Evolutionary conservation across 1,284 basidiomycete genomes (phyloP).

Genomic region (Trametes pubescens): DNA sequence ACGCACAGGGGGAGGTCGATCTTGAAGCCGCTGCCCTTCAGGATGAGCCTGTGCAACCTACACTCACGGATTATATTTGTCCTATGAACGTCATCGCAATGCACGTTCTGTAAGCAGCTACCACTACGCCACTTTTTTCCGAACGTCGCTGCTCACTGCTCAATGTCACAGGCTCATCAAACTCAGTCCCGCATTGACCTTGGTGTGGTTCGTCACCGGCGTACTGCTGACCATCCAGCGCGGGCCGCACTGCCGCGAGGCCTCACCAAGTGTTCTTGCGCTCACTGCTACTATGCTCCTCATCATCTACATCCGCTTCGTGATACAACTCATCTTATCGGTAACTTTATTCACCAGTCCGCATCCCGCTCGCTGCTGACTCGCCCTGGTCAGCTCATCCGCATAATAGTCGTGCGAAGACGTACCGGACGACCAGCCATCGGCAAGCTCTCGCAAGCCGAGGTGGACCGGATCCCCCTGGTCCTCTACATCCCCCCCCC

Average conservation of each 20-base stretch:
- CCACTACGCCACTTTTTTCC: not conserved
- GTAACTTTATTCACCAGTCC: slow-evolving; percentile 38
- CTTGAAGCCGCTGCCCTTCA: slow-evolving; percentile 2
- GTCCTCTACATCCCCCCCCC: slow-evolving; percentile 82
- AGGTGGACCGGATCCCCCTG: slow-evolving; percentile 77
- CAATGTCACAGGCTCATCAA: slow-evolving; percentile 13
- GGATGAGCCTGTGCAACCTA: slow-evolving; percentile 1
- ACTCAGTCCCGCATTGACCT: slow-evolving; percentile 52
- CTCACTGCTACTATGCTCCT: slow-evolving; percentile 73
- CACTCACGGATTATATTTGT: slow-evolving; percentile 13
- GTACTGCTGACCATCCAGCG: slow-evolving; percentile 76
- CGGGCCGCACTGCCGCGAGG: slow-evolving; percentile 66
- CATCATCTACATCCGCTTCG: slow-evolving; percentile 71
- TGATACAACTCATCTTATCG: slow-evolving; percentile 65
- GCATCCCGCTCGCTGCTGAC: no score
- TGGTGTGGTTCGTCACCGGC: slow-evolving; percentile 77
- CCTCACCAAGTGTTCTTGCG: slow-evolving; percentile 80
- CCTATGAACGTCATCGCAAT: slow-evolving; percentile 16
- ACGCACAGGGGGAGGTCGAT: not conserved
- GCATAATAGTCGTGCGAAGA: slow-evolving; percentile 69
- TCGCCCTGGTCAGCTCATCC: slow-evolving; percentile 43
- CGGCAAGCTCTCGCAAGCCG: slow-evolving; percentile 67
- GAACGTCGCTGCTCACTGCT: not conserved
- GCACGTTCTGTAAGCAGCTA: slow-evolving; percentile 18
- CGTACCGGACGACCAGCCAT: slow-evolving; percentile 42